Base-by-base conservation (phyloP, 2,329 filamentous ascomycete species). In the Beauveria scarabaeidicola region DNA sequence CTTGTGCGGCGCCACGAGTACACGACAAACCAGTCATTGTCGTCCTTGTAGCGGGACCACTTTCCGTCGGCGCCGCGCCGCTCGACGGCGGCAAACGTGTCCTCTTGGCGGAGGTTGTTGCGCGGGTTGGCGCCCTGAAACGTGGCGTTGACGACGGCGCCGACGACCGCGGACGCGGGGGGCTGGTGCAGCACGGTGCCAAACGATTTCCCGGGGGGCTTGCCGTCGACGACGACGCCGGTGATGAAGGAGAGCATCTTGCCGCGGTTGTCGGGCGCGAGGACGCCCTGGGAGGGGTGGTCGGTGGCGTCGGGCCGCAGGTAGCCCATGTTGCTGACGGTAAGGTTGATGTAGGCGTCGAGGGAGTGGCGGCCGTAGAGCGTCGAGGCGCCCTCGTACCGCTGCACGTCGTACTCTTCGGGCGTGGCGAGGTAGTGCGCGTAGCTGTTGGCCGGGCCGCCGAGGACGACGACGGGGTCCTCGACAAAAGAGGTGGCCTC, bases 301-400 rank as follows among this genome's bases (percentile, higher is more conserved):
- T 75, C 60, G 66, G 71, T 69, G 54, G 77, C 73, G 47, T 64
- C 63, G 5, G 71, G 67, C 7, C 64, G 63, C 75, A 72, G 50
- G 76, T 76, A 58, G 77, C 75, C 66, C 60, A 73, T 61, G 61
- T 70, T 81, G 70, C 88, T 85, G n/a, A 91, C 77, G 0, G 90
- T 92, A 44, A 93, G 78, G 71, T 95, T 92, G 75, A 97, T 89
- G 75, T 94, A 94, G 1, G 91, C 93, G 38, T 88, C 84, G 11
- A 97, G 81, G 0, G 91, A 89, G 71, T 91, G 84, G 2, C 82
- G 88, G 0, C 93, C 93, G 70, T 89, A 94, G 2, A 97, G 83
- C 0, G 93, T 97, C 6, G 89, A 93, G 0, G 90, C 93, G n/a
- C 92, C 93, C 75, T 97, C 93, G 74, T 97, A 97, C 10, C 93